Percentiles rank a stretch among this genome's conserved stretches.
Evolutionary conservation across 129 eudicot genomes (phyloP).

Genomic region (Smallanthus sonchifolius): DNA sequence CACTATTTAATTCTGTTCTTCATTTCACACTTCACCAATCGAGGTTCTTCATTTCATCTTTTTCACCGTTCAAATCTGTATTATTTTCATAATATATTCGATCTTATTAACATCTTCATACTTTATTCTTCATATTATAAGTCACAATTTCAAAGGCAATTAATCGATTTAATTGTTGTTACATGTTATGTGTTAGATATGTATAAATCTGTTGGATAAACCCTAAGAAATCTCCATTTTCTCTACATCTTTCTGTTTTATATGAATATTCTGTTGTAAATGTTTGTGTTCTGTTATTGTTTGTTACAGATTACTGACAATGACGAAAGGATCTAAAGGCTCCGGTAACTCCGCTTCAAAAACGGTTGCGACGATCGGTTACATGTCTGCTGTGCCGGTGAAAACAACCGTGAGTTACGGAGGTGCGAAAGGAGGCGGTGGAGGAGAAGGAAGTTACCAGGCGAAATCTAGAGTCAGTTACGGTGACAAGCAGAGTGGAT

Average conservation of each 20-base stretch:
- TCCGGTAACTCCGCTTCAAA: slow-evolving; percentile 4
- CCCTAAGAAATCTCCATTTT: too few species aligned
- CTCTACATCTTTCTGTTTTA: too few species aligned
- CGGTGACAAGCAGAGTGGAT: slow-evolving; percentile 30
- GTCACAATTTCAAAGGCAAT: background rate
- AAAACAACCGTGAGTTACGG: slow-evolving; percentile 10
- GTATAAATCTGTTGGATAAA: too few species aligned
- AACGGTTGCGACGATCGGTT: background rate
- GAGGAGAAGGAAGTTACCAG: slow-evolving; percentile 18
- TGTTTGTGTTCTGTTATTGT: background rate
- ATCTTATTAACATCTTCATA: background rate
- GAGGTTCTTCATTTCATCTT: background rate
- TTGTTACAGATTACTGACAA: background rate
- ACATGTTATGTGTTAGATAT: too few species aligned
- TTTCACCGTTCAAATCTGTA: background rate
- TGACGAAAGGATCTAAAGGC: slow-evolving; percentile 12
- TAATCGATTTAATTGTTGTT: too few species aligned
- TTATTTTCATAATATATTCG: background rate
- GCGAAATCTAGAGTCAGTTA: slow-evolving; percentile 7
- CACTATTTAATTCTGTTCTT: background rate
- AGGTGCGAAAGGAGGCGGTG: background rate
- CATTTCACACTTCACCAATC: background rate
- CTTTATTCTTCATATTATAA: background rate
- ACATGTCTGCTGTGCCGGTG: background rate
- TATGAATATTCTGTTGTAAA: background rate